Percentiles rank a stretch among this genome's conserved stretches.
Conservation (phyloP, 768 basidiomycete genomes). For the Favolaschia claudopus region DNA sequence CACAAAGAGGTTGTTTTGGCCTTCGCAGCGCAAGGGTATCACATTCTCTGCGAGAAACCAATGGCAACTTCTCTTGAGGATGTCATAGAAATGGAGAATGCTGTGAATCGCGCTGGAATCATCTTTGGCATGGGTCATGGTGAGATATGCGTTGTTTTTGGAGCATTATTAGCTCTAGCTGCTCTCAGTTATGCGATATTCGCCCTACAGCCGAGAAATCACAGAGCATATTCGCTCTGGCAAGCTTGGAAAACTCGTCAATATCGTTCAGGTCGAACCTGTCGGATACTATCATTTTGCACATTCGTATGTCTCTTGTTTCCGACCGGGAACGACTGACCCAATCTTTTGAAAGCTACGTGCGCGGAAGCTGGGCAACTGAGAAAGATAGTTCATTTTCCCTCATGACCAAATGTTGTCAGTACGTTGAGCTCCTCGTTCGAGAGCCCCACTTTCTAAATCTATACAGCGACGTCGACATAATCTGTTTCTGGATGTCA, state of each 20-base stretch:
- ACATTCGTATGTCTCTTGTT: no score
- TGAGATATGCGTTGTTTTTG: slow-evolving; percentile 39
- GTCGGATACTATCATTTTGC: slow-evolving; percentile 90
- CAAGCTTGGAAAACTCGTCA: slow-evolving; percentile 77
- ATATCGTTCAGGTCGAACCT: slow-evolving; percentile 85
- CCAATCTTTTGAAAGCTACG: no score
- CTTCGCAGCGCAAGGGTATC: slow-evolving; percentile 83
- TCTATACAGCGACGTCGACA: slow-evolving; percentile 77
- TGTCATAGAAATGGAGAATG: slow-evolving; percentile 77
- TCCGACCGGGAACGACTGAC: no score
- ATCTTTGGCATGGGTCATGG: slow-evolving; percentile 93
- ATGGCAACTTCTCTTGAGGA: slow-evolving; percentile 82
- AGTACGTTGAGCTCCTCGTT: slow-evolving; percentile 56
- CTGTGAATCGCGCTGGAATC: slow-evolving; percentile 69
- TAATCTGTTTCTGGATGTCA: slow-evolving; percentile 79
- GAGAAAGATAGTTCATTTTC: slow-evolving; percentile 79
- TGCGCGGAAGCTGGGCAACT: slow-evolving; percentile 81
- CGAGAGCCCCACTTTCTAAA: slow-evolving; percentile 5
- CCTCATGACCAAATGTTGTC: slow-evolving; percentile 90
- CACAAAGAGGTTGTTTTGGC: slow-evolving; percentile 78
- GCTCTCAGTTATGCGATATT: slow-evolving; percentile 80
- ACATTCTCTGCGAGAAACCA: slow-evolving; percentile 93
- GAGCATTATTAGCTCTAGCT: background rate
- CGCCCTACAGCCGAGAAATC: slow-evolving; percentile 79
- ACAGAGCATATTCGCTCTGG: slow-evolving; percentile 76